Evolutionary conservation across 2,329 filamentous ascomycete species (phyloP), one percentile per base, ranked within the genome.

Genomic region (Beauveria sp.): DNA sequence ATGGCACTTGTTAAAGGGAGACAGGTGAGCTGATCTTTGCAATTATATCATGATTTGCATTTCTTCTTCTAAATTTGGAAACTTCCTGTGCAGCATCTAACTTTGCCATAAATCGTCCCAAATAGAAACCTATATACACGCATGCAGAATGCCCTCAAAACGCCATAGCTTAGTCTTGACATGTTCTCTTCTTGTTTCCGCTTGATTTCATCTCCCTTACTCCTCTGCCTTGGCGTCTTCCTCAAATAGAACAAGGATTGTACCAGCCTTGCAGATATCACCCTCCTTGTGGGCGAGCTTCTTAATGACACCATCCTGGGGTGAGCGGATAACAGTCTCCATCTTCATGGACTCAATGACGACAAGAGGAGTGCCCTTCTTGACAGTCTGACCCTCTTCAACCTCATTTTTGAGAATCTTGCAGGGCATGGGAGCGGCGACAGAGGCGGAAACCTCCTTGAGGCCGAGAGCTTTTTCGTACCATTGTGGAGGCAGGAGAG

Each of bases 361-460:
- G 14, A 98, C 90, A 62, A 99, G 77, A 7, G 91, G 86, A 62
- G 93, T 87, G 51, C 93, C 93, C 77, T 93, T 96, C 71, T 87
- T 86, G 18, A 99, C 95, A 52, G 75, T 76, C 65, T 96, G 86
- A 0, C 95, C 95, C 67, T 91, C 91, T 31, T 82, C 77, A 0
- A 97, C 91, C 74, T 96, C 90, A 53, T 97, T 95, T 66, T 91
- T 86, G 64, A 99, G 77, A 28, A 99, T 88, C 77, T 98, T 98
- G 77, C 95, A 98, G 1, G 95, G 95, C 95, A 99, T 99, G 0
- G 95, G 95, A 24, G 95, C 91, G 26, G 90, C 81, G 1, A 98
- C 91, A 59, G 89, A 95, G 63, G 93, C 93, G 7, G 87, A 81
- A 0, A 83, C 83, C 70, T 96, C 91, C 72, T 91, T 93, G 65